Conservation (phyloP, 1,284 basidiomycete genomes). For the Cryptococcus depauperatus region DNA sequence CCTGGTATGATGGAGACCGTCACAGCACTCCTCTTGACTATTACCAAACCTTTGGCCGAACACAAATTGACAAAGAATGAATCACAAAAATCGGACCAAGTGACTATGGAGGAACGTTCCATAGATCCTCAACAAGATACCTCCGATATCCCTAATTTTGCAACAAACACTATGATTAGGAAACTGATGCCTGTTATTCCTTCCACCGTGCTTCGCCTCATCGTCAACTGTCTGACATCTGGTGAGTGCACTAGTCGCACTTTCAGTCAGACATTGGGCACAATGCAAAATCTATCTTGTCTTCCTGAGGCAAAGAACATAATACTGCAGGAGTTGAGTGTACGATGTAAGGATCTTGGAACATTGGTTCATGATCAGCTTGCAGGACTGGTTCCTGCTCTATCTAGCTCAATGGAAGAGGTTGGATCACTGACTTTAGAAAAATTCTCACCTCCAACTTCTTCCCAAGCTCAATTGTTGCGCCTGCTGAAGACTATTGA, state of each 20-base stretch:
- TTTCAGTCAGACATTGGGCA: conserved; percentile 78
- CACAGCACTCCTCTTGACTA: conserved; percentile 70
- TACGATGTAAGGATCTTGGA: conserved; percentile 78
- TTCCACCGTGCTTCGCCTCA: conserved; percentile 66
- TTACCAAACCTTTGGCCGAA: conserved; percentile 66
- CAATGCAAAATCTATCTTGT: conserved; percentile 82
- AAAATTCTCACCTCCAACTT: conserved; percentile 84
- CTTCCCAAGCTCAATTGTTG: conserved; percentile 84
- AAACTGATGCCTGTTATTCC: conserved; percentile 50
- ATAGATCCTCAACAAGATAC: neutral
- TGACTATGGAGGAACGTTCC: neutral
- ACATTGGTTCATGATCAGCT: conserved; percentile 64
- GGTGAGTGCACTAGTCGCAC: conserved; percentile 92
- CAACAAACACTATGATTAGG: neutral
- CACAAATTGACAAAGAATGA: neutral
- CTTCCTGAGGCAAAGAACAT: conserved; percentile 78
- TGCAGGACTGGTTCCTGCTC: conserved; percentile 59
- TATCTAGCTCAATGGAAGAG: conserved; percentile 54
- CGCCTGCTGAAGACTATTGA: conserved; percentile 91
- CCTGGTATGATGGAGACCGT: conserved; percentile 86
- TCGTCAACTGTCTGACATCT: conserved; percentile 86
- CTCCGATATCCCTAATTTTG: neutral
- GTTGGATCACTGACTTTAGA: conserved; percentile 55
- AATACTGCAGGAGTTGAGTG: conserved; percentile 74
- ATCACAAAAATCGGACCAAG: conserved; percentile 22